Evolutionary conservation across 177 flowering plant genomes (phyloP).

Genomic region (Vitis hybrid): DNA sequence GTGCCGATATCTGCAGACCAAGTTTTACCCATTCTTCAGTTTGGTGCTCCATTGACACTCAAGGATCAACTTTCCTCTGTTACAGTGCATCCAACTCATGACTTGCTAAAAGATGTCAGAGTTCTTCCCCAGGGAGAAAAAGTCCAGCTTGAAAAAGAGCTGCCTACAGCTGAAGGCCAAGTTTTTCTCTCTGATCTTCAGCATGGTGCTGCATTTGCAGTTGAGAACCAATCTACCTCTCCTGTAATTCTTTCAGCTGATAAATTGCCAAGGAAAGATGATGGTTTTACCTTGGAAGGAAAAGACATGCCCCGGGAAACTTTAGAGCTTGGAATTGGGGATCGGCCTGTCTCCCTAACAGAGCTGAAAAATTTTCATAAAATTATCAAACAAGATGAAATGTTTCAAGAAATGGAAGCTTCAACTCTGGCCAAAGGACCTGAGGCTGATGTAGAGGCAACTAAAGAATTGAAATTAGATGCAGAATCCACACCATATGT

Average conservation of each 20-base stretch:
- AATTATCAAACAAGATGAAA: conserved; percentile 18
- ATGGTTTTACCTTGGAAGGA: conserved; percentile 4
- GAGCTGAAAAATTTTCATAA: conserved; percentile 8
- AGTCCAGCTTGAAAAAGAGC: too few species aligned
- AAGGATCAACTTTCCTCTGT: too few species aligned
- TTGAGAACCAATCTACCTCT: neutral
- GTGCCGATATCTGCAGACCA: too few species aligned
- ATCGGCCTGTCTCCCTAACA: conserved; percentile 8
- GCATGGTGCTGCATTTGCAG: too few species aligned
- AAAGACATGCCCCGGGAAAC: conserved; percentile 9
- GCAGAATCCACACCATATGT: conserved; percentile 6
- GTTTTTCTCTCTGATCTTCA: too few species aligned
- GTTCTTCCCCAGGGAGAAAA: too few species aligned
- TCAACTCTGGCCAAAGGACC: conserved; percentile 1
- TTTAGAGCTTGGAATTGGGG: conserved; percentile 9
- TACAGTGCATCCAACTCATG: too few species aligned
- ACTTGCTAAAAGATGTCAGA: too few species aligned
- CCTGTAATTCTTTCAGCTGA: neutral
- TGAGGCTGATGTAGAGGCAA: conserved; percentile 4
- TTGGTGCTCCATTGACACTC: too few species aligned
- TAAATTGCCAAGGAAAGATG: conserved; percentile 8
- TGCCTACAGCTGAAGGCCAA: too few species aligned
- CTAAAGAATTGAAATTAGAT: conserved; percentile 9
- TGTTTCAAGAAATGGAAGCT: conserved; percentile 20
- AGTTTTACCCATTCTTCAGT: too few species aligned